Evolutionary conservation across 768 basidiomycete genomes (phyloP), one percentile per base, ranked within the genome.

Genomic region (Suillus americanus): DNA sequence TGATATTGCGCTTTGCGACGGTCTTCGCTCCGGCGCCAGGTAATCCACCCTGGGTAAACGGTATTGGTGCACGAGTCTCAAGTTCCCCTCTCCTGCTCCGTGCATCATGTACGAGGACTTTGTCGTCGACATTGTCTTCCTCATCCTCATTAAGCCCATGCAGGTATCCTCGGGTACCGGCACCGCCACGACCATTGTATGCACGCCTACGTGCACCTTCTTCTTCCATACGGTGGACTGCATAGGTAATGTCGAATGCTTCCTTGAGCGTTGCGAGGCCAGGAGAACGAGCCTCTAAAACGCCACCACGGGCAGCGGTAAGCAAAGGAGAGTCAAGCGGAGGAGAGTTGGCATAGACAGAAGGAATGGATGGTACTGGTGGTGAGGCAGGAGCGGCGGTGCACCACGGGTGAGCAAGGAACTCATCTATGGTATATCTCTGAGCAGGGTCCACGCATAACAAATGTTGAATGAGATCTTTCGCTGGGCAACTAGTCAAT

Each of bases 201-300:
- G 91, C 94, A 30, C 92, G 85, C 60, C 94, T 82, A 62, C 93
- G 85, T 0, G 92, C 92, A 16, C 95, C 97, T 77, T 99, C 97
- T 77, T 99, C 97, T 75, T 98, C 97, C 97, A 99, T 99, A 20
- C 97, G 89, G 77, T 99, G 97, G 0, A 99, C 97, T 4, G 97
- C 97, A 76, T 98, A 98, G 2, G 97, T 97, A 72, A 99, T 90
- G 75, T 99, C 97, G 77, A 99, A 99, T 4, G 97, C 96, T 74
- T 99, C 97, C 73, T 97, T 99, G 75, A 99, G 87, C 0, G 91
- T 89, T 0, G 94, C 91, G 33, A 99, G 74, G 28, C 97, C 96
- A 3, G 97, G 97, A 60, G 97, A 98, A 48, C 94, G 89, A 7
- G 89, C 91, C 66, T 92, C 91, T 35, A 82, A 83, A 23, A 87